A percentile compares a stretch with the other conserved stretches of the same genome.
Conservation (phyloP, 208 protist genomes). For the Acanthamoeba royreba region DNA sequence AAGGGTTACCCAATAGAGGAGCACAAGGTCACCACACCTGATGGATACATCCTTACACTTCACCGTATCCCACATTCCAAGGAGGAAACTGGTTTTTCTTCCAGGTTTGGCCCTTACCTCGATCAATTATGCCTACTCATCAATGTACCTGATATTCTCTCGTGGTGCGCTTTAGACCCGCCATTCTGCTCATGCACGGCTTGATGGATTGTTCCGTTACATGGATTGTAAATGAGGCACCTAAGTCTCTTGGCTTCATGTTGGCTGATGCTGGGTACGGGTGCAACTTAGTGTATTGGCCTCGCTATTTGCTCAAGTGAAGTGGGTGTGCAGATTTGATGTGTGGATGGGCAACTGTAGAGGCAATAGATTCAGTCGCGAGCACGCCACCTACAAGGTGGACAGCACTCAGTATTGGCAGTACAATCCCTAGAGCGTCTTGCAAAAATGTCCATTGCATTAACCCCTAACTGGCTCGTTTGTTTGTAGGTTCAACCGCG, state of each 20-base stretch:
- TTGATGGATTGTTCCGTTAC: background rate
- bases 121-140: too few species aligned
- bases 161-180: background rate
- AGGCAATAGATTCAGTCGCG: background rate
- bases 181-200: background rate
- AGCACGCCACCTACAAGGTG: background rate
- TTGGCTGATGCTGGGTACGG: background rate
- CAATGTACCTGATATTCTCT: too few species aligned
- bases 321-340: too few species aligned
- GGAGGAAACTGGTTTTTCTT: background rate
- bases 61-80: background rate
- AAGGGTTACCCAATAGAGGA: conserved; percentile 22
- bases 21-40: background rate
- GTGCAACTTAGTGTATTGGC: background rate
- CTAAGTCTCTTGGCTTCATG: background rate
- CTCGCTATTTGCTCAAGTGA: too few species aligned
- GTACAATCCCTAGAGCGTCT: background rate
- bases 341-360: conserved; percentile 36
- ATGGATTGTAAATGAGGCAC: background rate
- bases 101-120: too few species aligned
- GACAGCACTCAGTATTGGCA: conserved; percentile 24
- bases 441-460: too few species aligned
- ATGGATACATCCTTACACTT: conserved; percentile 23
- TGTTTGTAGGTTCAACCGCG: conserved; percentile 24
- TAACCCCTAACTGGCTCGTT: too few species aligned